These are phyloP conservation scores for Amylocystis lapponica DNA, from an alignment of 768 basidiomycete genomes.

Conservation along the genomic window DNA sequence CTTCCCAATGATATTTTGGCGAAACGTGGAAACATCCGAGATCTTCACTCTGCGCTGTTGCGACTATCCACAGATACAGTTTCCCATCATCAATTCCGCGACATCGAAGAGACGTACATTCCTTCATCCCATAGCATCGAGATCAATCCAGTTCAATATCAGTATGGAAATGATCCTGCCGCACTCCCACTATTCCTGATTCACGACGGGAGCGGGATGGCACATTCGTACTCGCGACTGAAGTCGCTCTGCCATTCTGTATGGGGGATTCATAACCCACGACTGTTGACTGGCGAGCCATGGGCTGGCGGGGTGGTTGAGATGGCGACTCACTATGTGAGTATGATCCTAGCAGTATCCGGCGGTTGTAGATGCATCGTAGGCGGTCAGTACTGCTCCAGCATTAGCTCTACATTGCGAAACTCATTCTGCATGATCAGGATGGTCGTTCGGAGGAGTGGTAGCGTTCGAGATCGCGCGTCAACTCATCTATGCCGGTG, in stretches of 20 bases:
- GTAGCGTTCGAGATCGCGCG: conserved; percentile 61
- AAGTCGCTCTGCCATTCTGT: conserved; percentile 44
- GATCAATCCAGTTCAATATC: conserved; percentile 10
- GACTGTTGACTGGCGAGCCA: conserved; percentile 34
- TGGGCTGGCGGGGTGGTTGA: conserved; percentile 37
- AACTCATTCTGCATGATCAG: conserved; percentile 26
- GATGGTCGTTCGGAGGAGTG: conserved; percentile 78
- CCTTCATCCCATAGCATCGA: no score
- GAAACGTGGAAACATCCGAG: conserved; percentile 33
- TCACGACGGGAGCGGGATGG: conserved; percentile 69
- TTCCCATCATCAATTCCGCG: no score
- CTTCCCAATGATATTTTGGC: conserved; percentile 42
- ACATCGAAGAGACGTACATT: no score
- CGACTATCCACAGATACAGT: no score
- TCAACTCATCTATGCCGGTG: conserved; percentile 39
- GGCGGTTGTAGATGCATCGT: conserved; percentile 33
- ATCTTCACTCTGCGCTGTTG: conserved; percentile 17
- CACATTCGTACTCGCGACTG: conserved; percentile 40
- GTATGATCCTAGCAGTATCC: conserved; percentile 26
- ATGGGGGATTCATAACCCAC: conserved; percentile 58
- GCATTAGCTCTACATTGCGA: not conserved
- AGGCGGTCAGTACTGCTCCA: conserved; percentile 43
- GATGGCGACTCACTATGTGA: conserved; percentile 13
- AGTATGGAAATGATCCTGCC: conserved; percentile 7
- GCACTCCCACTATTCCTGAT: conserved; percentile 52